Evolutionary conservation across 2,329 filamentous ascomycete species (phyloP).

Genomic region (Aspergillus sp.): DNA sequence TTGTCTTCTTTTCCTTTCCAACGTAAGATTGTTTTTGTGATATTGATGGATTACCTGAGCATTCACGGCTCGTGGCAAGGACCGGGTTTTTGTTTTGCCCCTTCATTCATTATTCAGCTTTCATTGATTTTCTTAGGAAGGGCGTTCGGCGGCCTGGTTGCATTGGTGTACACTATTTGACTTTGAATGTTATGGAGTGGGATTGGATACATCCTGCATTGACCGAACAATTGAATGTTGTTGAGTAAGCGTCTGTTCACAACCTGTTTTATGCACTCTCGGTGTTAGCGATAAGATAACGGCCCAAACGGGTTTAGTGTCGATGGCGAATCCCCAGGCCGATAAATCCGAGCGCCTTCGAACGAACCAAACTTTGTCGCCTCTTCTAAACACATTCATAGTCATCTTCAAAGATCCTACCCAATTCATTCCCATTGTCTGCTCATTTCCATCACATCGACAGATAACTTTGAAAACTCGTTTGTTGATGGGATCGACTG

Average conservation of each 20-base stretch:
- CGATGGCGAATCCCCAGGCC: not conserved
- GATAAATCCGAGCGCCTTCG: not conserved
- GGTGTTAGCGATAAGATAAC: not conserved
- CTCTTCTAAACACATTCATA: not conserved
- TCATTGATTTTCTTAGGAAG: not conserved
- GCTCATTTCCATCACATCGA: not conserved
- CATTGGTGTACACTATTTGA: slow-evolving; percentile 9
- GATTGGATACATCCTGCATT: not conserved
- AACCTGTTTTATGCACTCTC: not conserved
- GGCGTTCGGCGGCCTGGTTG: slow-evolving; percentile 1
- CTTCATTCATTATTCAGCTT: not conserved
- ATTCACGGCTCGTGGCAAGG: not conserved
- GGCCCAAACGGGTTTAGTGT: slow-evolving; percentile 7
- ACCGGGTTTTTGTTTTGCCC: slow-evolving; percentile 4
- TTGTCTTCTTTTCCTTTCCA: not conserved
- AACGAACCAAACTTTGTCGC: not conserved
- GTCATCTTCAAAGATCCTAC: not conserved
- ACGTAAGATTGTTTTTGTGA: not conserved
- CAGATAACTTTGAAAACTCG: not conserved
- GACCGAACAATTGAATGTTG: too few relatives aligned
- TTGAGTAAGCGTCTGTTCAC: not conserved
- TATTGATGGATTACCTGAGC: not conserved
- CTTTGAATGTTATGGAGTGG: not conserved
- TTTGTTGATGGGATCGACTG: slow-evolving; percentile 15
- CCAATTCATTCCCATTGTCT: not conserved